These are phyloP conservation scores for Mycena haematopus DNA, from an alignment of 768 basidiomycete genomes.

Conservation along the genomic window DNA sequence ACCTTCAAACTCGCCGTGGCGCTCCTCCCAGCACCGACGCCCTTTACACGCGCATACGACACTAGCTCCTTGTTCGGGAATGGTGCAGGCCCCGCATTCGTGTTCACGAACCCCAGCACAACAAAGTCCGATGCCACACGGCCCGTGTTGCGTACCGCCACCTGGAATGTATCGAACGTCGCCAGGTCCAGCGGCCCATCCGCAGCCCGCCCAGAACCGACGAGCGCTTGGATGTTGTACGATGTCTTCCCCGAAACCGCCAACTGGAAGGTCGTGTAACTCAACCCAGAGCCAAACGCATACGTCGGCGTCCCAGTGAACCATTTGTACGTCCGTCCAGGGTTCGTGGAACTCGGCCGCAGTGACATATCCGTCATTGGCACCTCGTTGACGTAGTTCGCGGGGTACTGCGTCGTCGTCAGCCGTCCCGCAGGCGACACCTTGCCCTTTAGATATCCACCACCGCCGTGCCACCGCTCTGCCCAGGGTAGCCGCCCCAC, in stretches of 20 bases:
- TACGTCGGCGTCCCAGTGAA: constrained; percentile 57
- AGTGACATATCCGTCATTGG: constrained; percentile 66
- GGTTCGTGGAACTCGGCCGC: constrained; percentile 53
- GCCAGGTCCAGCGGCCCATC: constrained; percentile 47
- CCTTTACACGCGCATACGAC: constrained; percentile 52
- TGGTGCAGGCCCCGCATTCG: constrained; percentile 55
- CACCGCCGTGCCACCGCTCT: constrained; percentile 60
- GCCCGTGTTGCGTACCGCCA: constrained; percentile 57
- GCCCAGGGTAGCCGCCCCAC: constrained; percentile 53
- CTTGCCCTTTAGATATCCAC: constrained; percentile 60
- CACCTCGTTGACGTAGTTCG: constrained; percentile 51
- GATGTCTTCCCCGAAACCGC: constrained; percentile 42
- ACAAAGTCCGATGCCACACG: constrained; percentile 59
- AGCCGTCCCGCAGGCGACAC: constrained; percentile 62
- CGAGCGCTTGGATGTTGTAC: constrained; percentile 51
- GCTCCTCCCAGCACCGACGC: constrained; percentile 37
- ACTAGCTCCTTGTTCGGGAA: constrained; percentile 59
- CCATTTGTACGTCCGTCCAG: constrained; percentile 67
- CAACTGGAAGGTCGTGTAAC: constrained; percentile 57
- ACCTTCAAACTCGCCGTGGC: constrained; percentile 28
- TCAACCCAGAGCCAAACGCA: constrained; percentile 60
- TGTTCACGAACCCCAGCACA: constrained; percentile 57
- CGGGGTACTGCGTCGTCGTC: constrained; percentile 59
- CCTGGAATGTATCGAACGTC: constrained; percentile 54
- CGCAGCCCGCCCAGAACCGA: constrained; percentile 32